phyloP scores from a whole-genome alignment of 2,329 filamentous ascomycete genomes.

The Monosporascus ibericus region DNA sequence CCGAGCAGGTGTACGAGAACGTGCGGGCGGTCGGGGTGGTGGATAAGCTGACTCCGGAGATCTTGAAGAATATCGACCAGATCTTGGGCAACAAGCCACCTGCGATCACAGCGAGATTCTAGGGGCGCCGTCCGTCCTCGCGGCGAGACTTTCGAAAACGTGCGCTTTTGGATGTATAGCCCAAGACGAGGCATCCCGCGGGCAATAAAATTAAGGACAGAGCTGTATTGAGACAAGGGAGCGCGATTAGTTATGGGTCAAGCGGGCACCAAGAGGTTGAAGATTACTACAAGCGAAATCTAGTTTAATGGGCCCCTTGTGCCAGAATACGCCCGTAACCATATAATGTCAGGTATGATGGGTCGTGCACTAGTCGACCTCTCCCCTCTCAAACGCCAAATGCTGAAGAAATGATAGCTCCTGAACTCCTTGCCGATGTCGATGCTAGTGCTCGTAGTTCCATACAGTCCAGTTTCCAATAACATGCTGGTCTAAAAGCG shows the following conservation, averaged over 20 bases:
- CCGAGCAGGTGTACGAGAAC: slow-evolving; percentile 56
- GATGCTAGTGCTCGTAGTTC: not conserved
- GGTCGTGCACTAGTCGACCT: no score
- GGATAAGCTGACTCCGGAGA: slow-evolving; percentile 52
- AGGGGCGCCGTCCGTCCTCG: slow-evolving; percentile 2
- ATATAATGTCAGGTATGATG: no score
- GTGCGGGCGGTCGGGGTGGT: slow-evolving; percentile 45
- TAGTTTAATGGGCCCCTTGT: no score
- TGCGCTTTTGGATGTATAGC: slow-evolving; percentile 1
- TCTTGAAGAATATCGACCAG: slow-evolving; percentile 54
- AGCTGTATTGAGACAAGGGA: no score
- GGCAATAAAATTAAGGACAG: no score
- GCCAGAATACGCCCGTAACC: no score
- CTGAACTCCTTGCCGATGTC: not conserved
- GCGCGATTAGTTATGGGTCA: no score
- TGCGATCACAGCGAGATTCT: slow-evolving; percentile 30
- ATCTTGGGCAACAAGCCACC: slow-evolving; percentile 54
- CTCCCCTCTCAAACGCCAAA: no score
- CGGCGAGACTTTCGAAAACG: slow-evolving; percentile 2
- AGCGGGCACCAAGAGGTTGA: no score
- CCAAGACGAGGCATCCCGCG: not conserved
- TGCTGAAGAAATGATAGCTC: not conserved
- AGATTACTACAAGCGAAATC: no score
- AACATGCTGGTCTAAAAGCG: not conserved
- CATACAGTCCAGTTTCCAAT: not conserved